Evolutionary conservation across 2,329 filamentous ascomycete species (phyloP).

Genomic region (Ampelomyces quisqualis): DNA sequence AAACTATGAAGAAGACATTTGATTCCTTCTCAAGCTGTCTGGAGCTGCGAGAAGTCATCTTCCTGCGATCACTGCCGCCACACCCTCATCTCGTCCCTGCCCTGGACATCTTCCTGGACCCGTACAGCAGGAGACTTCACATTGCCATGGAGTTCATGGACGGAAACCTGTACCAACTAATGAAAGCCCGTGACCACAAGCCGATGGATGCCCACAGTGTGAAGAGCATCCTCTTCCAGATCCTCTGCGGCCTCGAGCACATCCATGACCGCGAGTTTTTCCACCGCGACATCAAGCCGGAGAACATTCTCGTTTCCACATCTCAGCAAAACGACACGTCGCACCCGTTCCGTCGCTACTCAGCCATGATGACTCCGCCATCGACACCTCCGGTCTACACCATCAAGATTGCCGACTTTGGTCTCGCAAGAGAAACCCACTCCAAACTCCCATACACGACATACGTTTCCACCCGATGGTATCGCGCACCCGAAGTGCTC

Average conservation of each 20-base stretch:
- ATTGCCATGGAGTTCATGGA: slow-evolving; percentile 99
- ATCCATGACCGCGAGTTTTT: slow-evolving; percentile 98
- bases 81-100: slow-evolving; percentile 95
- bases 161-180: slow-evolving; percentile 95
- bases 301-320: slow-evolving; percentile 96
- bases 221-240: slow-evolving; percentile 97
- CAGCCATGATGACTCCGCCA: slow-evolving; percentile 86
- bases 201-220: slow-evolving; percentile 85
- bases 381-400: slow-evolving; percentile 92
- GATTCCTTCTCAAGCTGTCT: slow-evolving; percentile 87
- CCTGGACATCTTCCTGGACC: slow-evolving; percentile 96
- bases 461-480: slow-evolving; percentile 98
- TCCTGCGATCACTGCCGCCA: slow-evolving; percentile 81
- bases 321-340: slow-evolving; percentile 78
- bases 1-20: slow-evolving; percentile 99
- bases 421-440: slow-evolving; percentile 93
- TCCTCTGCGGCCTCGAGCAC: slow-evolving; percentile 92
- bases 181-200: slow-evolving; percentile 98
- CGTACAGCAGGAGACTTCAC: slow-evolving; percentile 92
- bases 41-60: slow-evolving; percentile 95
- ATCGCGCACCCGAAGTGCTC: slow-evolving; percentile 87
- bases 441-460: slow-evolving; percentile 96
- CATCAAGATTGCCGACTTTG: slow-evolving; percentile 98
- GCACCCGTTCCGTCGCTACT: slow-evolving; percentile 90
- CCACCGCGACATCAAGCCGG: slow-evolving; percentile 97